A percentile compares a stretch with the other conserved stretches of the same genome.
Conservation (phyloP, 2,329 filamentous ascomycete genomes). For the Fusarium hainanense region DNA sequence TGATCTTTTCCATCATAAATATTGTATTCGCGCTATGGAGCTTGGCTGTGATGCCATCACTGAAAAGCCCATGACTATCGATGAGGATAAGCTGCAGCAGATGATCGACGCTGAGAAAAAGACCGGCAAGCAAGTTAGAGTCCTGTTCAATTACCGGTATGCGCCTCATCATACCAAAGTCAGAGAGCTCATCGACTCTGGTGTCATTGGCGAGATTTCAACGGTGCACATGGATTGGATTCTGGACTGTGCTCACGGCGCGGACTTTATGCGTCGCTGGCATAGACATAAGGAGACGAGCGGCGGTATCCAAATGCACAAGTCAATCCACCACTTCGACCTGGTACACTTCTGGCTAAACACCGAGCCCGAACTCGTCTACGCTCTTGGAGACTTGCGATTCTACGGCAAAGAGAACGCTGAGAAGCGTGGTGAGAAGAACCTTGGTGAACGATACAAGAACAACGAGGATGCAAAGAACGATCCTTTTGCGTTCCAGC, state of each 20-base stretch:
- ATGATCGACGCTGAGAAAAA: slow-evolving; percentile 55
- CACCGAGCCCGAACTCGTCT: slow-evolving; percentile 65
- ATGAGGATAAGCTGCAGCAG: slow-evolving; percentile 60
- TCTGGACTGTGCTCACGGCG: slow-evolving; percentile 69
- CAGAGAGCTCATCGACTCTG: slow-evolving; percentile 63
- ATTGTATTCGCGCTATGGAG: slow-evolving; percentile 69
- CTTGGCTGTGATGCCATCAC: slow-evolving; percentile 69
- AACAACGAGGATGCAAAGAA: slow-evolving; percentile 61
- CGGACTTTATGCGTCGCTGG: slow-evolving; percentile 73
- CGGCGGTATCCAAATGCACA: slow-evolving; percentile 70
- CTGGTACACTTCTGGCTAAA: slow-evolving; percentile 71
- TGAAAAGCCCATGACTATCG: slow-evolving; percentile 74
- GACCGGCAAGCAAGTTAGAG: slow-evolving; percentile 60
- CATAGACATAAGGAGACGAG: slow-evolving; percentile 70
- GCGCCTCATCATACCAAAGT: slow-evolving; percentile 72
- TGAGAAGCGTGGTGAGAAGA: slow-evolving; percentile 61
- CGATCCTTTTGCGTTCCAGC: slow-evolving; percentile 69
- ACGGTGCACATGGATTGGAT: slow-evolving; percentile 73
- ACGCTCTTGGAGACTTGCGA: slow-evolving; percentile 66
- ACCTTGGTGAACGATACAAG: slow-evolving; percentile 62
- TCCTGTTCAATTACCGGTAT: slow-evolving; percentile 73
- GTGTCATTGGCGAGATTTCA: slow-evolving; percentile 66
- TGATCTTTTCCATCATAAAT: slow-evolving; percentile 69
- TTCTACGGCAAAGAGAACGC: slow-evolving; percentile 73
- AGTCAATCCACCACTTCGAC: slow-evolving; percentile 73